These are phyloP conservation scores for Flaveria sonorensis DNA, from an alignment of 129 eudicot species.

Conservation along the genomic window DNA sequence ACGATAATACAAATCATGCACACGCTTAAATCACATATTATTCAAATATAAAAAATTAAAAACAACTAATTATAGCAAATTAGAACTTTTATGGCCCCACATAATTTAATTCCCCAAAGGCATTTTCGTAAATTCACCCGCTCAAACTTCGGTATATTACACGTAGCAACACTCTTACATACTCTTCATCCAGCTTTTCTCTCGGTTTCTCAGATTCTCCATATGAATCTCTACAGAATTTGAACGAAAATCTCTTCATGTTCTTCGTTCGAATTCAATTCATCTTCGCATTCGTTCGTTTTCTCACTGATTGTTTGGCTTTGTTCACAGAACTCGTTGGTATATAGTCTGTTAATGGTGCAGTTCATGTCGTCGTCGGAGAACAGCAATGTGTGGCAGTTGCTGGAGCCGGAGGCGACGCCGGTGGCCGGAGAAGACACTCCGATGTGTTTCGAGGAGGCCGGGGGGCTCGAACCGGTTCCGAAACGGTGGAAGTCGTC, in stretches of 20 bases:
- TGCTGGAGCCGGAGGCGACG: slow-evolving; percentile 28
- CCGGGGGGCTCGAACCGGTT: slow-evolving; percentile 19
- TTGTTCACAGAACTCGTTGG: slow-evolving; percentile 1
- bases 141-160: slow-evolving; percentile 38
- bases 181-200: slow-evolving; percentile 39
- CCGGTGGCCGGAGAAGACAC: slow-evolving; percentile 4
- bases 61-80: neutral
- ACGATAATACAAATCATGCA: no score
- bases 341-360: slow-evolving; percentile 24
- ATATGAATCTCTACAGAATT: slow-evolving; percentile 7
- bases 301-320: neutral
- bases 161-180: slow-evolving; percentile 39
- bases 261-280: slow-evolving; percentile 8
- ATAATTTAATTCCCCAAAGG: slow-evolving; percentile 3
- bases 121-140: slow-evolving; percentile 5
- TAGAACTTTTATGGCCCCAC: neutral
- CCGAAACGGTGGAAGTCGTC: slow-evolving; percentile 35
- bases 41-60: no score
- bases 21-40: no score
- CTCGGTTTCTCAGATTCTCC: slow-evolving; percentile 40
- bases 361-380: slow-evolving; percentile 36
- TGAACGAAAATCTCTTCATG: neutral
- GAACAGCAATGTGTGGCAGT: slow-evolving; percentile 33
- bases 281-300: neutral
- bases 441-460: slow-evolving; percentile 5